These are phyloP conservation scores for Agaricales sp. DNA, from an alignment of 1,284 basidiomycete genomes.

Conservation along the genomic window DNA sequence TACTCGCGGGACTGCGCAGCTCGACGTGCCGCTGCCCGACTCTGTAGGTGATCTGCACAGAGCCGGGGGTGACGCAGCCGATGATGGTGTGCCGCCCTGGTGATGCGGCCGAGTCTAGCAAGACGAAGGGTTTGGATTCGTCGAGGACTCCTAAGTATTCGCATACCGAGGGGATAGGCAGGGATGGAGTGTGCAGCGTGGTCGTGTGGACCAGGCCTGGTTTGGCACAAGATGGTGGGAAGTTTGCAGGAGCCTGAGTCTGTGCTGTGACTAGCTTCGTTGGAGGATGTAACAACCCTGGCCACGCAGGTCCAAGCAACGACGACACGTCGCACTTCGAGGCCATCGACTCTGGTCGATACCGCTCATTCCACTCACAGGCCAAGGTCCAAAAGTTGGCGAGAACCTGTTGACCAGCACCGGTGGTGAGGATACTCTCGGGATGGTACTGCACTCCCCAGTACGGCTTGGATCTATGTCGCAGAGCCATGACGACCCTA, in stretches of 20 bases:
- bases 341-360: conserved; percentile 24
- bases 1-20: conserved; percentile 30
- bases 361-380: conserved; percentile 36
- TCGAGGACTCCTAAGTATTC: conserved; percentile 44
- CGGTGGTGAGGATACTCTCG: conserved; percentile 64
- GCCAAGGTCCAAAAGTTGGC: conserved; percentile 65
- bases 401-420: conserved; percentile 54
- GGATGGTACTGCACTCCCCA: conserved; percentile 98
- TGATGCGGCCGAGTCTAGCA: conserved; percentile 63
- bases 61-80: conserved; percentile 39
- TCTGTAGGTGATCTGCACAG: conserved; percentile 46
- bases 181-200: conserved; percentile 29
- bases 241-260: neutral
- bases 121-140: conserved; percentile 51
- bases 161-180: conserved; percentile 36
- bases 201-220: conserved; percentile 26
- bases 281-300: conserved; percentile 27
- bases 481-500: conserved; percentile 57
- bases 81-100: conserved; percentile 70
- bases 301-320: conserved; percentile 28
- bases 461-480: conserved; percentile 63
- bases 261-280: no score
- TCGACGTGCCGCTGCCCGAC: conserved; percentile 31
- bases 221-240: conserved; percentile 11
- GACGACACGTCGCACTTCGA: conserved; percentile 37